These are phyloP conservation scores for Suillus subalutaceus DNA, from an alignment of 768 basidiomycete species.

Conservation along the genomic window DNA sequence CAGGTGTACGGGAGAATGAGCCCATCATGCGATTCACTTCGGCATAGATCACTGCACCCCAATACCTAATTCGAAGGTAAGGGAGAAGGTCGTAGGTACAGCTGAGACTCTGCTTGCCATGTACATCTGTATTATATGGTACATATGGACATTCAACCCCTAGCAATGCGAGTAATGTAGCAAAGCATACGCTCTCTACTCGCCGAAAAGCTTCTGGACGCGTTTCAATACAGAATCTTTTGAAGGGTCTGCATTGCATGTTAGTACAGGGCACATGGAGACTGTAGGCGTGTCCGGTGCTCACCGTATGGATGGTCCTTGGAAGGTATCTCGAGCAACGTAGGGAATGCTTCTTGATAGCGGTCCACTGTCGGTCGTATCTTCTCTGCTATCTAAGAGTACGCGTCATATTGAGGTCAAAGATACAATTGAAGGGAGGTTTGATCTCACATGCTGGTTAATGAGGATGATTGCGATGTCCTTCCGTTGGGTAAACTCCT, in stretches of 20 bases:
- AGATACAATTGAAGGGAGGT: conserved; percentile 12
- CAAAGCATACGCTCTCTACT: conserved; percentile 47
- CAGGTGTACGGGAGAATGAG: conserved; percentile 71
- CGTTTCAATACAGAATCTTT: conserved; percentile 96
- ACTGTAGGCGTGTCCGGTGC: conserved; percentile 24
- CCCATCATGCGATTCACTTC: conserved; percentile 70
- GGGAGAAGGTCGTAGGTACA: neutral
- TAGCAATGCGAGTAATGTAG: conserved; percentile 7
- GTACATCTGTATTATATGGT: conserved; percentile 28
- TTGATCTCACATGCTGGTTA: conserved; percentile 87
- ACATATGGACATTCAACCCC: conserved; percentile 23
- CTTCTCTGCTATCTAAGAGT: conserved; percentile 87
- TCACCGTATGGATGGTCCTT: conserved; percentile 98
- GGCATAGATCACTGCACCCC: conserved; percentile 25
- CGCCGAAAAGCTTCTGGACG: conserved; percentile 95
- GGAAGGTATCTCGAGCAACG: conserved; percentile 95
- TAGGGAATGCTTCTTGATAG: conserved; percentile 96
- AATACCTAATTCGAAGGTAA: neutral
- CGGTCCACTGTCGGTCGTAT: conserved; percentile 94
- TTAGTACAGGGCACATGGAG: conserved; percentile 9
- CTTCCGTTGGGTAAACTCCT: conserved; percentile 91
- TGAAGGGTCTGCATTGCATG: conserved; percentile 70
- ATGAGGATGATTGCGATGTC: conserved; percentile 97
- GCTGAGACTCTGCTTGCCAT: conserved; percentile 20
- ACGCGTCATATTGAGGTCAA: conserved; percentile 8